phyloP scores from a whole-genome alignment of 768 basidiomycete species.

The Tylopilus rubrobrunneus region DNA sequence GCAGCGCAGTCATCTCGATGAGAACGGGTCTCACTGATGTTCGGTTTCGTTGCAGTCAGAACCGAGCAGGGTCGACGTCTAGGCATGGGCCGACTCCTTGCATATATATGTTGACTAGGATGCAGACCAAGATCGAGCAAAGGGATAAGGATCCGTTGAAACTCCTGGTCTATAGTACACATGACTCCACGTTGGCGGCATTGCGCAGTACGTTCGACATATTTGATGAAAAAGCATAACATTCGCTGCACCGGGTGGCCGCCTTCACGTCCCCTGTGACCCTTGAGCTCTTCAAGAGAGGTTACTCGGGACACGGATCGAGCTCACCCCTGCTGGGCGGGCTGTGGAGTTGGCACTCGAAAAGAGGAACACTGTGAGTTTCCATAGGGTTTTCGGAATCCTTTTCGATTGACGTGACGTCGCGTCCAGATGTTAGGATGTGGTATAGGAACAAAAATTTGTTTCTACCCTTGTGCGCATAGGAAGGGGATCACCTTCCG shows the following conservation, averaged over 20 bases:
- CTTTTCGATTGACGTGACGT: background rate
- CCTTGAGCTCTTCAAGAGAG: slow-evolving; percentile 67
- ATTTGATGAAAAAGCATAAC: slow-evolving; percentile 57
- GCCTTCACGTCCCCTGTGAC: slow-evolving; percentile 71
- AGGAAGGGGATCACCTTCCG: slow-evolving; percentile 60
- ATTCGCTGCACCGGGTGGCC: slow-evolving; percentile 52
- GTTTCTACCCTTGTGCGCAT: slow-evolving; percentile 60
- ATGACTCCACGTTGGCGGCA: slow-evolving; percentile 69
- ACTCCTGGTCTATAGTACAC: slow-evolving; percentile 66
- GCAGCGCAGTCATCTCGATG: background rate
- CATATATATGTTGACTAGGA: slow-evolving; percentile 58
- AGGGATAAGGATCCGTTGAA: slow-evolving; percentile 49
- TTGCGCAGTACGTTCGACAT: slow-evolving; percentile 64
- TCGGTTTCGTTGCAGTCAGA: slow-evolving; percentile 45
- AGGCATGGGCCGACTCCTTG: slow-evolving; percentile 73
- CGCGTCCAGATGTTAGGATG: slow-evolving; percentile 57
- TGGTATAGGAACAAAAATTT: slow-evolving; percentile 70
- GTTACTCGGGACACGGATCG: slow-evolving; percentile 2
- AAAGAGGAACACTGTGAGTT: slow-evolving; percentile 43
- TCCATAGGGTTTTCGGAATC: too few species aligned
- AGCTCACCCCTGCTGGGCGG: slow-evolving; percentile 41
- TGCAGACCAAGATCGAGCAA: slow-evolving; percentile 52
- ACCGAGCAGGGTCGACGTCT: slow-evolving; percentile 71
- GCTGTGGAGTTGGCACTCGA: slow-evolving; percentile 29
- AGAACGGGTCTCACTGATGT: background rate